Evolutionary conservation across 2,329 filamentous ascomycete genomes (phyloP).

Genomic region (Thelonectria discophora): DNA sequence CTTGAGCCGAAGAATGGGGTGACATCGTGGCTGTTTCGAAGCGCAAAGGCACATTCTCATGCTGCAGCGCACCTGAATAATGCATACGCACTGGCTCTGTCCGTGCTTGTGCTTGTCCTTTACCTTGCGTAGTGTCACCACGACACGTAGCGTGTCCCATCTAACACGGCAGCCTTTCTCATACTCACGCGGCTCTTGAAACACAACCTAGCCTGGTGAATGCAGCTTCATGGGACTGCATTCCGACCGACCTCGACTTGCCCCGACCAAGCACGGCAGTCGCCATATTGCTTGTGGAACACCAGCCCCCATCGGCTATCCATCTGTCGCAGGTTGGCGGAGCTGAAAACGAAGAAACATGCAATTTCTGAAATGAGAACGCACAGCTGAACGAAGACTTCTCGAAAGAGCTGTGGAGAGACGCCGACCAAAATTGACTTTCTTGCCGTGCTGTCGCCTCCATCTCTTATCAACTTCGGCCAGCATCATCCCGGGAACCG

Average conservation of each 20-base stretch:
- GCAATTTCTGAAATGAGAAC: background rate
- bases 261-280: background rate
- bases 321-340: background rate
- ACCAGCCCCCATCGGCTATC: background rate
- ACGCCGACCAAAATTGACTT: background rate
- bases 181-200: conserved; percentile 18
- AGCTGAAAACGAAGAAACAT: background rate
- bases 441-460: conserved; percentile 1
- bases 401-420: conserved; percentile 18
- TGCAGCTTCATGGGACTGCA: conserved; percentile 9
- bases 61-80: conserved; percentile 29
- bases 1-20: conserved; percentile 24
- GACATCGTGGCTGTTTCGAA: conserved; percentile 24
- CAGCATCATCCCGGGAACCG: conserved; percentile 12
- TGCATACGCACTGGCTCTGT: conserved; percentile 31
- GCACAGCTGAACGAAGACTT: background rate
- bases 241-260: background rate
- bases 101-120: conserved; percentile 28
- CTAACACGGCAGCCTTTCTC: background rate
- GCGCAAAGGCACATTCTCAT: conserved; percentile 18
- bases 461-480: conserved; percentile 7
- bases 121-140: conserved; percentile 5
- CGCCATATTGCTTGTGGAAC: background rate
- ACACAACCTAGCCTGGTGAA: conserved; percentile 12
- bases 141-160: conserved; percentile 7